A percentile compares a stretch with the other conserved stretches of the same genome.
Evolutionary conservation across 139 green algal genomes (phyloP).

Genomic region (Astrephomene gubernaculifera): DNA sequence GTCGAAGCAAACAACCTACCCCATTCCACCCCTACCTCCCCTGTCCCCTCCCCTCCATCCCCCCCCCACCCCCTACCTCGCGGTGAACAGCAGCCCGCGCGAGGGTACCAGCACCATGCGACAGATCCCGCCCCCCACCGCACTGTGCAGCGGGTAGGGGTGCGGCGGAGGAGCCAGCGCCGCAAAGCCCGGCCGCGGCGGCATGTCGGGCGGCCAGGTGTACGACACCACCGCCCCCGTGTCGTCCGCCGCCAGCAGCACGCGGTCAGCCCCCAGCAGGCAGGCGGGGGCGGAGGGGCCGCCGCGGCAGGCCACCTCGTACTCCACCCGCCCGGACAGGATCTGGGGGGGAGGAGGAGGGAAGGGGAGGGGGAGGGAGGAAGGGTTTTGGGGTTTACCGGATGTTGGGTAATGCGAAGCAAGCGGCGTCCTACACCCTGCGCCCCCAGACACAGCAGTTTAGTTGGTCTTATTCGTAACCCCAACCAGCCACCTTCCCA

Average conservation of each 20-base stretch:
- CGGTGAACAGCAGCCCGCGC: slow-evolving; percentile 55
- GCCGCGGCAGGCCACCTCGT: slow-evolving; percentile 14
- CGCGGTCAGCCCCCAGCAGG: slow-evolving; percentile 49
- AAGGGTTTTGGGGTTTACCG: too few species aligned
- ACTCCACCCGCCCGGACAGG: slow-evolving; percentile 17
- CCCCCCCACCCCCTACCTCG: not conserved
- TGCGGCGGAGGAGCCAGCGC: slow-evolving; percentile 3
- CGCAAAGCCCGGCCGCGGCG: slow-evolving; percentile 20
- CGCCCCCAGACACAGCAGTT: too few species aligned
- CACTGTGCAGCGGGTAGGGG: slow-evolving; percentile 53
- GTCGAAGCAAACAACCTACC: too few species aligned
- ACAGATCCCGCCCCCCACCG: slow-evolving; percentile 36
- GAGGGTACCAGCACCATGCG: slow-evolving; percentile 53
- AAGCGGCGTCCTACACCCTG: too few species aligned
- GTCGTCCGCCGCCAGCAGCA: slow-evolving; percentile 22
- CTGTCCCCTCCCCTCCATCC: too few species aligned
- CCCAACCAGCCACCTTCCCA: not conserved
- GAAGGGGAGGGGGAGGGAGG: not conserved
- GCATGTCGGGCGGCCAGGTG: slow-evolving; percentile 44
- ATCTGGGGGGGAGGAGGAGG: not conserved
- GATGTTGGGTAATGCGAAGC: too few species aligned
- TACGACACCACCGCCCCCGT: slow-evolving; percentile 41
- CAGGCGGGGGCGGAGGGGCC: slow-evolving; percentile 27
- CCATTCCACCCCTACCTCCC: too few species aligned
- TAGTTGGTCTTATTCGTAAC: too few species aligned